Conservation (phyloP, 768 basidiomycete species). For the Chlorophyllum brunneum region DNA sequence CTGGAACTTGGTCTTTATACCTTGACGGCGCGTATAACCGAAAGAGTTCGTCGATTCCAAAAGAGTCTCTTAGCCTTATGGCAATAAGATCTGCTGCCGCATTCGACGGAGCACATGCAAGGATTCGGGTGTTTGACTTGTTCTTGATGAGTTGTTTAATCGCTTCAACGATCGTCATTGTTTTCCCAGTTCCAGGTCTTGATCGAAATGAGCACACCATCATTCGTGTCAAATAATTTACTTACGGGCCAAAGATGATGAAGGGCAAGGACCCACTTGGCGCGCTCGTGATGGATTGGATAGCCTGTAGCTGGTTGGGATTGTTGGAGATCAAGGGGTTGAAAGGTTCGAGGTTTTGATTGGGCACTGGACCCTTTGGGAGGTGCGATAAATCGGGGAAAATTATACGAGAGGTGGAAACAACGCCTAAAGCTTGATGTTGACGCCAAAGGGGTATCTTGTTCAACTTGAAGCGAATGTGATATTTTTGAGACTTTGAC, state of each 20-base stretch:
- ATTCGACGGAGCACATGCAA: slow-evolving; percentile 64
- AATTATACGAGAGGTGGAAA: slow-evolving; percentile 42
- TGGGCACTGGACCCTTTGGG: not conserved
- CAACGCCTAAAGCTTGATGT: slow-evolving; percentile 51
- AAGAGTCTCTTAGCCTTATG: slow-evolving; percentile 29
- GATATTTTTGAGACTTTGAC: slow-evolving; percentile 33
- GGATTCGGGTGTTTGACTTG: slow-evolving; percentile 37
- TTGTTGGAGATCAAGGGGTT: slow-evolving; percentile 46
- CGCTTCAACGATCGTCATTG: slow-evolving; percentile 57
- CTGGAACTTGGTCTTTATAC: slow-evolving; percentile 39
- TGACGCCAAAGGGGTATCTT: slow-evolving; percentile 55
- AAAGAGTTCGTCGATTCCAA: slow-evolving; percentile 39
- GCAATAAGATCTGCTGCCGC: slow-evolving; percentile 64
- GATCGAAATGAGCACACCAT: not conserved
- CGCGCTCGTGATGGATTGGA: slow-evolving; percentile 39
- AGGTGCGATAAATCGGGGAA: slow-evolving; percentile 36
- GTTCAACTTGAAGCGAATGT: slow-evolving; percentile 55
- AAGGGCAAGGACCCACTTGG: slow-evolving; percentile 51
- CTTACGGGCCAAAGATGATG: slow-evolving; percentile 63
- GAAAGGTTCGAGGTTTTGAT: slow-evolving; percentile 21
- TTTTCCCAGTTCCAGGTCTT: slow-evolving; percentile 67
- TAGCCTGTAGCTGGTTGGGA: slow-evolving; percentile 42
- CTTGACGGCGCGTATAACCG: slow-evolving; percentile 54
- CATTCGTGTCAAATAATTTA: slow-evolving; percentile 15
- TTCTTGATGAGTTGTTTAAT: slow-evolving; percentile 46